These are phyloP conservation scores for Aspergillus nanangensis DNA, from an alignment of 495 filamentous ascomycete genomes.

Conservation along the genomic window DNA sequence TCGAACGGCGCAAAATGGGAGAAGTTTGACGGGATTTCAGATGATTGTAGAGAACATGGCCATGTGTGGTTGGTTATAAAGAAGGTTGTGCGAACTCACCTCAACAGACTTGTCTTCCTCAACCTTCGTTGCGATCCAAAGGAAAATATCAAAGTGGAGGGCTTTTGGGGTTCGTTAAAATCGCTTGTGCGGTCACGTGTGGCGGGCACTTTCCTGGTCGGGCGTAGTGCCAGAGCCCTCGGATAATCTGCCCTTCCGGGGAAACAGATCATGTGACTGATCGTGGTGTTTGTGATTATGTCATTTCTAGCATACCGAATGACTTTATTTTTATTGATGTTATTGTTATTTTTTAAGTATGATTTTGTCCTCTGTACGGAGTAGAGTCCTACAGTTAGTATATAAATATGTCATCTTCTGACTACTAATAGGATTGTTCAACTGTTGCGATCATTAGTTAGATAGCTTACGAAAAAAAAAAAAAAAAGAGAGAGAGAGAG, in stretches of 20 bases:
- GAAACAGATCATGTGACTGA: slow-evolving; percentile 8
- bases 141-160: slow-evolving; percentile 27
- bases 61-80: not conserved
- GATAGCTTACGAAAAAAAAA: too few relatives aligned
- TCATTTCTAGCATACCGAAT: not conserved
- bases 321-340: too few relatives aligned
- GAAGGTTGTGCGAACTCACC: slow-evolving; percentile 29
- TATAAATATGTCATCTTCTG: too few relatives aligned
- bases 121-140: slow-evolving; percentile 44
- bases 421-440: too few relatives aligned
- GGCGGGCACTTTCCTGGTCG: not conserved
- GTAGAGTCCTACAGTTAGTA: too few relatives aligned
- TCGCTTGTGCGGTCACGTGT: slow-evolving; percentile 48
- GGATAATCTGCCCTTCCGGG: slow-evolving; percentile 8
- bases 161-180: slow-evolving; percentile 37
- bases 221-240: slow-evolving; percentile 6
- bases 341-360: too few relatives aligned
- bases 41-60: too few relatives aligned
- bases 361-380: too few relatives aligned
- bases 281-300: not conserved
- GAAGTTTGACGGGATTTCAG: too few relatives aligned
- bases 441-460: too few relatives aligned
- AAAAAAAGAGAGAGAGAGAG: too few relatives aligned
- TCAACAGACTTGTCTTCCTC: slow-evolving; percentile 56
- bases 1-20: too few relatives aligned